A percentile compares a stretch with the other conserved stretches of the same genome.
Conservation (phyloP, 345 rosid genomes). For the Arabis hirsuta region DNA sequence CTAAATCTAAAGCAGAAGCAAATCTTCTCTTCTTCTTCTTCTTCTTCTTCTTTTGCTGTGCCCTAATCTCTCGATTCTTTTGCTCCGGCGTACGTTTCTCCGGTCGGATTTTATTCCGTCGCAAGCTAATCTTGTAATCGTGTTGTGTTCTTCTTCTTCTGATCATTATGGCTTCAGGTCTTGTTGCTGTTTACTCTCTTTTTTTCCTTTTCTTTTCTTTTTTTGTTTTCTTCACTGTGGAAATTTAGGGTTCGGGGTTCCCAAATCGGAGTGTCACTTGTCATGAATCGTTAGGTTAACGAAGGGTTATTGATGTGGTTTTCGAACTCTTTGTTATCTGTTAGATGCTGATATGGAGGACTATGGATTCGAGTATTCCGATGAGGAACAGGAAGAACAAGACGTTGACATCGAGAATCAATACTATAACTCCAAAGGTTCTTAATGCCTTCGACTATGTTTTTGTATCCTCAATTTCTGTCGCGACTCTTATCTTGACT, state of each 20-base stretch:
- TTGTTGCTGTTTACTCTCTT: neutral
- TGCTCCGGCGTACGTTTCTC: neutral
- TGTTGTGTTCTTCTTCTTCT: neutral
- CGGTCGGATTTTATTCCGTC: neutral
- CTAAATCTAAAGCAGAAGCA: neutral
- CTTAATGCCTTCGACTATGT: neutral
- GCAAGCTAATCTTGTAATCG: constrained; percentile 9
- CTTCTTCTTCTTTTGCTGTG: neutral
- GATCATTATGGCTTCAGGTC: constrained; percentile 40
- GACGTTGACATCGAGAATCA: constrained; percentile 98
- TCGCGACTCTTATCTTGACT: neutral
- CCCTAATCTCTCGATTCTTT: neutral
- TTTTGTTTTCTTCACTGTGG: neutral
- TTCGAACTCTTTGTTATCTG: neutral
- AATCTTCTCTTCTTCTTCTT: neutral
- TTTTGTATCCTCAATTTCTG: neutral
- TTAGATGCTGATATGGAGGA: constrained; percentile 99
- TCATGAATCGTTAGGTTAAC: neutral
- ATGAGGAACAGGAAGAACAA: constrained; percentile 97
- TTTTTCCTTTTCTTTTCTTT: neutral
- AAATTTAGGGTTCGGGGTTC: constrained; percentile 13
- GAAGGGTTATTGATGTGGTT: constrained; percentile 18
- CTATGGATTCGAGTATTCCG: constrained; percentile 97
- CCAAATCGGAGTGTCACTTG: neutral
- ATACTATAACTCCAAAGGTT: constrained; percentile 94